Evolutionary conservation across 169 alveolate genomes (phyloP), one percentile per base, ranked within the genome.

Genomic region (Babesia gibsoni): DNA sequence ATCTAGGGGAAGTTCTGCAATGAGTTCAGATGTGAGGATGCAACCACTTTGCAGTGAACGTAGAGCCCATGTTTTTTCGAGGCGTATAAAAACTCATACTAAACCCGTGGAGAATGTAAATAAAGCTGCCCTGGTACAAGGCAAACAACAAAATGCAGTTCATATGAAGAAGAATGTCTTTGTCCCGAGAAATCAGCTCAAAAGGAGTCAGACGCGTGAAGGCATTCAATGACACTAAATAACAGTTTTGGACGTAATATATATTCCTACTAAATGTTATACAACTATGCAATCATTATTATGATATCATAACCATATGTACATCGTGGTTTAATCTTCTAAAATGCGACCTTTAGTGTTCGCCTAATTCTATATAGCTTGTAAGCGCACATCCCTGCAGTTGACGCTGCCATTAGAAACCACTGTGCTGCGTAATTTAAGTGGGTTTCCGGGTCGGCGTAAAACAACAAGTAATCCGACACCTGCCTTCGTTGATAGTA

Each of bases 381-480:
- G 63, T 83, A 88, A 22, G 73, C 56, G 33, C 88, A 83, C 63
- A 88, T 72, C 1, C 78, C 67, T 10, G 89, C 74, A 46, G 80
- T 66, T n/a, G 89, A 70, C 39, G 74, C 64, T 4, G 91, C 83
- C 83, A 83, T 69, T 20, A 84, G 83, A 73, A 86, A 89, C 96
- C 96, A 92, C 85, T 92, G 96, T 59, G 88, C 74, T 35, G 96
- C 96, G 54, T 92, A 92, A 89, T 90, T 92, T 78, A 90, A 84
- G 73, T 92, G 96, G 0, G 95, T 92, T 70, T 86, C 90, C 43
- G 92, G 95, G 68, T 90, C 96, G 9, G 96, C 96, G 65, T 91
- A 92, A 77, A 92, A 92, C 48, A 88, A 69, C 41, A 90, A 73
- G 82, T 92, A 90, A 75, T 92, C 96, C 32, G 88, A 49, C 84